Conservation (phyloP, 2,329 filamentous ascomycete genomes). For the Diaporthe citri region DNA sequence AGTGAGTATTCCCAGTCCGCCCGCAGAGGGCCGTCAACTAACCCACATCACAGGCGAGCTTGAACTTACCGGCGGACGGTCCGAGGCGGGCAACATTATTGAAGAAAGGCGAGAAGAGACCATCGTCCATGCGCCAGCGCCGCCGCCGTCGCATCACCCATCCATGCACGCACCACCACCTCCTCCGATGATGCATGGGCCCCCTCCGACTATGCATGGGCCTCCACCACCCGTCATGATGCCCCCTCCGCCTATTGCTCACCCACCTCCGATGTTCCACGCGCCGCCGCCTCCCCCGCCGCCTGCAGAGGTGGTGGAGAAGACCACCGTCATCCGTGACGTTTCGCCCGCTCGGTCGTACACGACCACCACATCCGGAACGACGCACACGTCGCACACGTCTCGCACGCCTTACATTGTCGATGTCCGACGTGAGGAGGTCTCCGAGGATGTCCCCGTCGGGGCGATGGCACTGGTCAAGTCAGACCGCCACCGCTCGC, state of each 20-base stretch:
- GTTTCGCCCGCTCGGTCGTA: constrained; percentile 60
- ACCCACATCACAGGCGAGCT: constrained; percentile 53
- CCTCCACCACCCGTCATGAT: constrained; percentile 42
- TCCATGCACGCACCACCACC: constrained; percentile 24
- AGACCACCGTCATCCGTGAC: constrained; percentile 62
- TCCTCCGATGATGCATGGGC: constrained; percentile 21
- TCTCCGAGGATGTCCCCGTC: constrained; percentile 50
- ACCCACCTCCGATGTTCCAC: constrained; percentile 40
- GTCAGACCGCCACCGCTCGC: constrained; percentile 50
- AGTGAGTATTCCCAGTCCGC: constrained; percentile 53
- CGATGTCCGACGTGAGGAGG: constrained; percentile 52
- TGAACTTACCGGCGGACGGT: constrained; percentile 60
- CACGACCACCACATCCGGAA: constrained; percentile 52
- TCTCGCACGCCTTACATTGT: constrained; percentile 54
- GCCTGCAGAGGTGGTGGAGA: constrained; percentile 56
- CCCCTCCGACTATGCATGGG: constrained; percentile 8
- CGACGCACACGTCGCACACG: constrained; percentile 47
- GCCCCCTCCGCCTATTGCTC: constrained; percentile 45
- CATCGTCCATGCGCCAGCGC: constrained; percentile 50
- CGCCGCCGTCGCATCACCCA: constrained; percentile 39
- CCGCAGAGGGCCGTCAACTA: not conserved
- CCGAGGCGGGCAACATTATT: constrained; percentile 58
- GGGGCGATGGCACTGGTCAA: constrained; percentile 58
- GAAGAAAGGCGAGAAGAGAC: constrained; percentile 60
- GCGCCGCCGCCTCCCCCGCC: constrained; percentile 49